These are phyloP conservation scores for Ophiocordyceps camponoti-floridani DNA, from an alignment of 2,329 filamentous ascomycete species.

Conservation along the genomic window DNA sequence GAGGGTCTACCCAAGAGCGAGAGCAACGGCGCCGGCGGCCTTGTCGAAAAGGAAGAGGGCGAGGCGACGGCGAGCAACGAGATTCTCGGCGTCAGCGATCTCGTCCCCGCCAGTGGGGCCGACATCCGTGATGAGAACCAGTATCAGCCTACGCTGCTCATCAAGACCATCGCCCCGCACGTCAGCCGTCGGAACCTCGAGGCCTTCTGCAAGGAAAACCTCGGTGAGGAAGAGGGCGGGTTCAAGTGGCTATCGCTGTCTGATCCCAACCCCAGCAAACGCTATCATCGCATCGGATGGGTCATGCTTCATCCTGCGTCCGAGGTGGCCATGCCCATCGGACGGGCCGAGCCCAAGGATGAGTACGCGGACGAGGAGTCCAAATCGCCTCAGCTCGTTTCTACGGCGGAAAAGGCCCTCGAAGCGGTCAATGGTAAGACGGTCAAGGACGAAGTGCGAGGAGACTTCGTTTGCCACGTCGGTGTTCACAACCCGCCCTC, in stretches of 20 bases:
- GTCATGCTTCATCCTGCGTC: conserved; percentile 79
- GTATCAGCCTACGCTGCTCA: conserved; percentile 78
- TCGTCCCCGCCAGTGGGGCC: conserved; percentile 66
- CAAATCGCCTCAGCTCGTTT: conserved; percentile 31
- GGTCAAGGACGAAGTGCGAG: conserved; percentile 81
- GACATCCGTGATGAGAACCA: conserved; percentile 82
- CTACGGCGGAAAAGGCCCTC: conserved; percentile 68
- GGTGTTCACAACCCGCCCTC: conserved; percentile 83
- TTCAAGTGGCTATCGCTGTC: conserved; percentile 94
- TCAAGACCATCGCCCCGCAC: conserved; percentile 95
- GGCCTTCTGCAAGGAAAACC: conserved; percentile 81
- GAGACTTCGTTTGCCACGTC: conserved; percentile 94
- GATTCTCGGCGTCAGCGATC: conserved; percentile 78
- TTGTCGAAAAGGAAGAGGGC: conserved; percentile 88
- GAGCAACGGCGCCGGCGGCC: conserved; percentile 67
- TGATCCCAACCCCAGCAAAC: conserved; percentile 91
- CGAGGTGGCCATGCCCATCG: conserved; percentile 45
- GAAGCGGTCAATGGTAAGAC: conserved; percentile 96
- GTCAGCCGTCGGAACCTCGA: conserved; percentile 89
- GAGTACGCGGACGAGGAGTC: conserved; percentile 42
- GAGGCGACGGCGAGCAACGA: conserved; percentile 85
- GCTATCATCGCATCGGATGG: conserved; percentile 96
- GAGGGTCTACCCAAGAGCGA: conserved; percentile 91
- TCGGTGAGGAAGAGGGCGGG: conserved; percentile 78
- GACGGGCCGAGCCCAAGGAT: conserved; percentile 57